A percentile compares a stretch with the other conserved stretches of the same genome.
Evolutionary conservation across 257 asterid species (phyloP).

Genomic region (Handroanthus guayacan): DNA sequence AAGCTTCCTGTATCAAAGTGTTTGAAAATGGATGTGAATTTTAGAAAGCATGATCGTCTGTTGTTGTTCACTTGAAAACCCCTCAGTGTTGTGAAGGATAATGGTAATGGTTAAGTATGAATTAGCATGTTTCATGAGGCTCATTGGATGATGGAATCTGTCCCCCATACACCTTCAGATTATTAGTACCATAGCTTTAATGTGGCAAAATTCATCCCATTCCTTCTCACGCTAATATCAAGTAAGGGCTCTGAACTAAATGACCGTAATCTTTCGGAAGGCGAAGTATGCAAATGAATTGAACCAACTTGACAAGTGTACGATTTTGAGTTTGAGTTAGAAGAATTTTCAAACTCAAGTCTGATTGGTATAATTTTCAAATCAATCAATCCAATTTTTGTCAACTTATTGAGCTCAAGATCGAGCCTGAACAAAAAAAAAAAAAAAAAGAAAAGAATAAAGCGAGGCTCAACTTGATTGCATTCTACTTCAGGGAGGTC

Average conservation of each 20-base stretch:
- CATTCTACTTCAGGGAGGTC: too few relatives aligned
- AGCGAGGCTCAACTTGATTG: too few relatives aligned
- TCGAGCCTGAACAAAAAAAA: too few relatives aligned
- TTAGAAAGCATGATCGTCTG: neutral
- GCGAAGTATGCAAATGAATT: too few relatives aligned
- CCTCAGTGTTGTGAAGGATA: neutral
- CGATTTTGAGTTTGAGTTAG: too few relatives aligned
- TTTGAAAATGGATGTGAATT: neutral
- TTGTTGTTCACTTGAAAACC: slow-evolving; percentile 15
- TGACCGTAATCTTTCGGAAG: neutral
- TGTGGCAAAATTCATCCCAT: neutral
- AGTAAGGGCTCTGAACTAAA: neutral
- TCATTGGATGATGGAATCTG: neutral
- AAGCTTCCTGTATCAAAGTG: neutral
- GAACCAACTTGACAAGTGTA: too few relatives aligned
- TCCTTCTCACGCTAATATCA: neutral
- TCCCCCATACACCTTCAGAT: slow-evolving; percentile 2
- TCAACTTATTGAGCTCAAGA: too few relatives aligned
- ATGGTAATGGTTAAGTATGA: neutral
- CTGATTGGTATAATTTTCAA: too few relatives aligned
- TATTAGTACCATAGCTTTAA: neutral
- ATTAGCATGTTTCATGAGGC: neutral
- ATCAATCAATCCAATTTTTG: too few relatives aligned
- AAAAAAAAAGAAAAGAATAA: too few relatives aligned
- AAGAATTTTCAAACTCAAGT: too few relatives aligned